Evolutionary conservation across 441 rosid genomes (phyloP).

Genomic region (Arabidopsis hybrid): DNA sequence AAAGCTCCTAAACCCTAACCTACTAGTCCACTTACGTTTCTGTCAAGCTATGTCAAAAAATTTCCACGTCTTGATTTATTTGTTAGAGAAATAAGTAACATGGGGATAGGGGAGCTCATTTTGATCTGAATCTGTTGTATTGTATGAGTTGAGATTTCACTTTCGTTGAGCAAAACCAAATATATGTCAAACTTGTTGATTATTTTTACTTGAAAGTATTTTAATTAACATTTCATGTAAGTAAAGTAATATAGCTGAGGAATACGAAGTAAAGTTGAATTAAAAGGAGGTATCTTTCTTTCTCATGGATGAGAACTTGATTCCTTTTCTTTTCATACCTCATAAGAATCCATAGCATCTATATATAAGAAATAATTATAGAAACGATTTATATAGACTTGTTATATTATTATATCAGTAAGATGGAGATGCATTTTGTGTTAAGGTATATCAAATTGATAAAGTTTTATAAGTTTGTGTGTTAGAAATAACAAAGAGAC

Average conservation of each 20-base stretch:
- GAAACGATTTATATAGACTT: background rate
- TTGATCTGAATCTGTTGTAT: conserved; percentile 29
- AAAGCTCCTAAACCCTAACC: conserved; percentile 32
- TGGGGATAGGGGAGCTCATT: conserved; percentile 19
- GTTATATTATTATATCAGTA: background rate
- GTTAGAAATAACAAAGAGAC: conserved; percentile 35
- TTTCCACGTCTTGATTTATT: conserved; percentile 10
- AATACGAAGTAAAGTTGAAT: conserved; percentile 22
- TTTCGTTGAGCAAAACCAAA: conserved; percentile 26
- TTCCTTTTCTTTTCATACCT: conserved; percentile 23
- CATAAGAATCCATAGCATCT: conserved; percentile 17
- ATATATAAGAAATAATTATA: background rate
- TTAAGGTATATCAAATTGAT: conserved; percentile 29
- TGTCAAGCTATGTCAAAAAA: conserved; percentile 6
- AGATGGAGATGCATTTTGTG: conserved; percentile 15
- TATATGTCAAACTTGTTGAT: conserved; percentile 33
- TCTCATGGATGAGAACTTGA: conserved; percentile 30
- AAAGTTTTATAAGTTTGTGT: conserved; percentile 1
- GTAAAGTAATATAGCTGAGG: background rate
- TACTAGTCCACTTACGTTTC: conserved; percentile 36
- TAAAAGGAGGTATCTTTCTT: conserved; percentile 24
- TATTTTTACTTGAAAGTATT: conserved; percentile 18
- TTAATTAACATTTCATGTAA: background rate
- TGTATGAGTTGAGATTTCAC: conserved; percentile 29
- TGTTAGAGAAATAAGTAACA: conserved; percentile 21